phyloP scores from a whole-genome alignment of 129 eudicot species.

The Dittrichia graveolens region DNA sequence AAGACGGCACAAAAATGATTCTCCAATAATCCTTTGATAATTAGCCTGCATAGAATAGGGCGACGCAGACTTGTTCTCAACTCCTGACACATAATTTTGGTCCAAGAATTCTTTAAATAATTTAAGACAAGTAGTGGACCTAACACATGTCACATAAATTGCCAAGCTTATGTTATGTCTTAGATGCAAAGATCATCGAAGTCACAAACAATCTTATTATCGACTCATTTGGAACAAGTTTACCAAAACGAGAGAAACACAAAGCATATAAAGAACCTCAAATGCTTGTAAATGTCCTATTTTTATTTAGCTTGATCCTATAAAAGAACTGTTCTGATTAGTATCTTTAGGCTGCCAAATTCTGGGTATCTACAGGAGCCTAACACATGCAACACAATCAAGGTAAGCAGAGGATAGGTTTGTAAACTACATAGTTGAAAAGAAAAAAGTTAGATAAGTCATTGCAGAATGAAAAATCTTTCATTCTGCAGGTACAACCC shows the following conservation, averaged over 20 bases:
- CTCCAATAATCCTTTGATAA: too few species aligned
- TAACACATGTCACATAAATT: too few species aligned
- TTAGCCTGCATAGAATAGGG: too few species aligned
- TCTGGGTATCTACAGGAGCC: background rate
- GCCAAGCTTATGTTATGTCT: too few species aligned
- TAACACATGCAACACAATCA: background rate
- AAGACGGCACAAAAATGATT: too few species aligned
- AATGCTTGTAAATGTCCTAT: background rate
- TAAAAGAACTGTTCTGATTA: too few species aligned
- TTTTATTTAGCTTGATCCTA: background rate
- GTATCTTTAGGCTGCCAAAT: background rate
- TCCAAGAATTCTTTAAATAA: too few species aligned
- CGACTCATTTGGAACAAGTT: background rate
- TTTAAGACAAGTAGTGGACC: too few species aligned
- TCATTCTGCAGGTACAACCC: conserved; percentile 6
- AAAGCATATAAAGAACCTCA: background rate
- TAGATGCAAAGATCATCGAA: background rate
- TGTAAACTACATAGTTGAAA: background rate
- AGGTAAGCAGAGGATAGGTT: background rate
- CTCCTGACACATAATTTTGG: too few species aligned
- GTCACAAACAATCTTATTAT: background rate
- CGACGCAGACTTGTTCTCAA: too few species aligned
- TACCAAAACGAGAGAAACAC: background rate
- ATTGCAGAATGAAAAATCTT: background rate
- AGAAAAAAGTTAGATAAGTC: background rate